phyloP scores from a whole-genome alignment of 768 basidiomycete species.

The Chalciporus sphaerocephalus region DNA sequence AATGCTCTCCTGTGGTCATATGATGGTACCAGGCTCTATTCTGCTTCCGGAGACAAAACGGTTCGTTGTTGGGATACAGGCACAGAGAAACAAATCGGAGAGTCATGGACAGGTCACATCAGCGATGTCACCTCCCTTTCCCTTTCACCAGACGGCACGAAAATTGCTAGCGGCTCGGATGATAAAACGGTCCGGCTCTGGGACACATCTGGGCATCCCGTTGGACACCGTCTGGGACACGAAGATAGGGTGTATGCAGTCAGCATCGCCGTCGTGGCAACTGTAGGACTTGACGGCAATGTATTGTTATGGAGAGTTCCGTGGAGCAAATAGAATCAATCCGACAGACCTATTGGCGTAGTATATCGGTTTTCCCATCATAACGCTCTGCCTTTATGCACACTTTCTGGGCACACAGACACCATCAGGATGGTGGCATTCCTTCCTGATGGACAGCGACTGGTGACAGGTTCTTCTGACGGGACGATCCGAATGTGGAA shows the following conservation, averaged over 20 bases:
- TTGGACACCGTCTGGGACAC: not conserved
- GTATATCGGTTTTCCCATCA: too few species aligned
- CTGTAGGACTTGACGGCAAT: not conserved
- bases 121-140: rapidly evolving
- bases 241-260: rapidly evolving
- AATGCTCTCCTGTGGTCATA: slow-evolving; percentile 1
- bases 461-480: too few species aligned
- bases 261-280: slow-evolving; percentile 2
- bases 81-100: not conserved
- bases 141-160: too few species aligned
- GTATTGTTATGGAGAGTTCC: not conserved
- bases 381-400: too few species aligned
- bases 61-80: slow-evolving; percentile 10
- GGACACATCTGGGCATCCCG: not conserved
- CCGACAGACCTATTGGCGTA: too few species aligned
- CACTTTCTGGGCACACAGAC: too few species aligned
- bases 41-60: not conserved
- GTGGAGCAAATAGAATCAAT: not conserved
- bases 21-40: too few species aligned
- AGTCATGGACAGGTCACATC: not conserved
- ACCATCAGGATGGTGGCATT: not conserved
- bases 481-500: too few species aligned
- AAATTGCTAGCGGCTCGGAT: too few species aligned
- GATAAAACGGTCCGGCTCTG: slow-evolving; percentile 10
- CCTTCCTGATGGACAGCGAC: too few species aligned